phyloP scores from a whole-genome alignment of 257 asterid species.

The Hygrophila difformis region DNA sequence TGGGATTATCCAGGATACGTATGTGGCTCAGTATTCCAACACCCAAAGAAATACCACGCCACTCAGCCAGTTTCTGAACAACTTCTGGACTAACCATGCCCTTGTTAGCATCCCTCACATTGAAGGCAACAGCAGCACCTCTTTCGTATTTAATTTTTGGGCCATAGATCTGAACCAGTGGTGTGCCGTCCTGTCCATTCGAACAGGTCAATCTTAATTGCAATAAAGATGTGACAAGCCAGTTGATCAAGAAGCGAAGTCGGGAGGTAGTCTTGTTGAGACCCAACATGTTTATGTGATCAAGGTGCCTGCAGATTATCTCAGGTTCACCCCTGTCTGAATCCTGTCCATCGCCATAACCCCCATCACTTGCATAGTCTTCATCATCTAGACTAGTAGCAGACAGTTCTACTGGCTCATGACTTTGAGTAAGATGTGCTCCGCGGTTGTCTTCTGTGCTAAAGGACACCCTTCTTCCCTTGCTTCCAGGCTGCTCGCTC shows the following conservation, averaged over 20 bases:
- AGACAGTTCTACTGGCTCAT: slow-evolving; percentile 60
- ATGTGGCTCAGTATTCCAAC: slow-evolving; percentile 78
- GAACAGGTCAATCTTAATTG: slow-evolving; percentile 53
- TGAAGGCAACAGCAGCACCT: slow-evolving; percentile 87
- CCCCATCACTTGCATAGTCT: slow-evolving; percentile 64
- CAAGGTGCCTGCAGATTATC: slow-evolving; percentile 74
- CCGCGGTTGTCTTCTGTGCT: slow-evolving; percentile 60
- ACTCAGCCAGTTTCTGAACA: slow-evolving; percentile 68
- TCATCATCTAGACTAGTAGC: slow-evolving; percentile 61
- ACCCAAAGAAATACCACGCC: slow-evolving; percentile 54
- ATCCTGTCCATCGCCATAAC: slow-evolving; percentile 57
- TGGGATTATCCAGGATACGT: slow-evolving; percentile 49
- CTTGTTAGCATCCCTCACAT: slow-evolving; percentile 54
- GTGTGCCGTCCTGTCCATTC: slow-evolving; percentile 29
- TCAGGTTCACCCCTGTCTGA: slow-evolving; percentile 88
- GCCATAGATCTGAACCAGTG: slow-evolving; percentile 72
- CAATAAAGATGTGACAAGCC: slow-evolving; percentile 78
- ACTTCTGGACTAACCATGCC: slow-evolving; percentile 71
- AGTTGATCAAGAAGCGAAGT: slow-evolving; percentile 64
- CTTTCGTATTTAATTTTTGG: slow-evolving; percentile 84
- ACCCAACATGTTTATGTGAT: slow-evolving; percentile 83
- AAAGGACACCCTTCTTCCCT: slow-evolving; percentile 79
- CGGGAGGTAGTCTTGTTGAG: slow-evolving; percentile 76
- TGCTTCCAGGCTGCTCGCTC: slow-evolving; percentile 65
- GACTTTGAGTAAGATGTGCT: slow-evolving; percentile 35